phyloP scores from a whole-genome alignment of 2,329 filamentous ascomycete species.

The Calonectria pteridis region DNA sequence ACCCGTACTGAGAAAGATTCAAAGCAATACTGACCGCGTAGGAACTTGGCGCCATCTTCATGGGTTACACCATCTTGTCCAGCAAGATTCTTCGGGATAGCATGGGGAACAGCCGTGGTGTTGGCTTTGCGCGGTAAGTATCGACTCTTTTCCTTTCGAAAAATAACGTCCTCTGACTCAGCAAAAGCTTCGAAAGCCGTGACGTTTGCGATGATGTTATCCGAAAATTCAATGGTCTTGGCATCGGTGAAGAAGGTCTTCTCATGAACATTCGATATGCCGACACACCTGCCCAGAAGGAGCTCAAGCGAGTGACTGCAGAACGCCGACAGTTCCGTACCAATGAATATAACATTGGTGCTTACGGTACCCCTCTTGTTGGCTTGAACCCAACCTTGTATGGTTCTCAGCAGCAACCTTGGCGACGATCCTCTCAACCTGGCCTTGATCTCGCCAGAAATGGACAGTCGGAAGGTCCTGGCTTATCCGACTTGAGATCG shows the following conservation, averaged over 20 bases:
- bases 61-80: slow-evolving; percentile 86
- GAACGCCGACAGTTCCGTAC: slow-evolving; percentile 96
- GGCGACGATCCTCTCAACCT: slow-evolving; percentile 48
- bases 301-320: slow-evolving; percentile 94
- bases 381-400: slow-evolving; percentile 61
- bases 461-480: background rate
- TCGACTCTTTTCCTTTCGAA: background rate
- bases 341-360: slow-evolving; percentile 89
- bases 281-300: slow-evolving; percentile 96
- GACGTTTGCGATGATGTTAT: slow-evolving; percentile 94
- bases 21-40: slow-evolving; percentile 48
- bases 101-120: slow-evolving; percentile 93
- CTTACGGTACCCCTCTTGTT: slow-evolving; percentile 73
- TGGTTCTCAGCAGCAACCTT: slow-evolving; percentile 53
- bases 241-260: slow-evolving; percentile 81
- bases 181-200: slow-evolving; percentile 85
- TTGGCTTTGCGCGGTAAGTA: slow-evolving; percentile 93
- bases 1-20: background rate
- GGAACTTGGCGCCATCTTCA: slow-evolving; percentile 84
- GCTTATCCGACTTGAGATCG: background rate
- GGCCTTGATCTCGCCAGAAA: slow-evolving; percentile 23
- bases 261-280: slow-evolving; percentile 96
- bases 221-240: slow-evolving; percentile 83
- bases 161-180: slow-evolving; percentile 5
- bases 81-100: slow-evolving; percentile 95